Conservation (phyloP, 768 basidiomycete genomes). For the Kwoniella sp. region DNA sequence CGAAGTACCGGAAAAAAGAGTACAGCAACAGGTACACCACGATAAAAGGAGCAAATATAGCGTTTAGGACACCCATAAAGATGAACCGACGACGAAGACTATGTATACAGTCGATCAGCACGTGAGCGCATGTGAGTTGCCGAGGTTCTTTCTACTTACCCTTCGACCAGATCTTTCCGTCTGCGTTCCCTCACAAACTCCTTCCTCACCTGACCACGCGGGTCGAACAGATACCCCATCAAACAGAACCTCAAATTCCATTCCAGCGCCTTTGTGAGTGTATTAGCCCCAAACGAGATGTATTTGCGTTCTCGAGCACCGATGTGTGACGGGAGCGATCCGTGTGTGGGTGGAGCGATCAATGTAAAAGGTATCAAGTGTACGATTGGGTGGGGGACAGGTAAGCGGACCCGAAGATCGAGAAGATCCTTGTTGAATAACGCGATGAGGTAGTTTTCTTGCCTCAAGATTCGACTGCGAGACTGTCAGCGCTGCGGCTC, state of each 20-base stretch:
- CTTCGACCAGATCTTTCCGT: constrained; percentile 73
- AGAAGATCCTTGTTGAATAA: constrained; percentile 95
- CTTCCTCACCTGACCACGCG: constrained; percentile 84
- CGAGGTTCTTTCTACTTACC: constrained; percentile 67
- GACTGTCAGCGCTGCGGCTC: constrained; percentile 11
- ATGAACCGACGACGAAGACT: constrained; percentile 84
- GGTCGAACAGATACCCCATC: constrained; percentile 91
- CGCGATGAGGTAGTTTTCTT: constrained; percentile 98
- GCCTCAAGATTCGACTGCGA: constrained; percentile 78
- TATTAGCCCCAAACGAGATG: constrained; percentile 62
- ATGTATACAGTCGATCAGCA: constrained; percentile 6
- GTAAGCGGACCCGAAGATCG: constrained; percentile 81
- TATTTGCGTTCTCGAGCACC: constrained; percentile 64
- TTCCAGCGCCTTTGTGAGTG: constrained; percentile 85
- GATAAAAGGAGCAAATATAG: constrained; percentile 94
- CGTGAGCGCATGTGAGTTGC: not conserved
- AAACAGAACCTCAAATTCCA: constrained; percentile 97
- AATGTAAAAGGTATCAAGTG: constrained; percentile 36
- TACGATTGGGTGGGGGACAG: constrained; percentile 52
- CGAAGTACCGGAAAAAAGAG: constrained; percentile 99
- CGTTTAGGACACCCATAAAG: constrained; percentile 96
- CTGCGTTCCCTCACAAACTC: constrained; percentile 88
- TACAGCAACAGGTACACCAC: constrained; percentile 95
- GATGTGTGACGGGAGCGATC: constrained; percentile 15
- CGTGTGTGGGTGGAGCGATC: constrained; percentile 35